Evolutionary conservation across 2,329 filamentous ascomycete genomes (phyloP).

Genomic region (Aureobasidium melanogenum): DNA sequence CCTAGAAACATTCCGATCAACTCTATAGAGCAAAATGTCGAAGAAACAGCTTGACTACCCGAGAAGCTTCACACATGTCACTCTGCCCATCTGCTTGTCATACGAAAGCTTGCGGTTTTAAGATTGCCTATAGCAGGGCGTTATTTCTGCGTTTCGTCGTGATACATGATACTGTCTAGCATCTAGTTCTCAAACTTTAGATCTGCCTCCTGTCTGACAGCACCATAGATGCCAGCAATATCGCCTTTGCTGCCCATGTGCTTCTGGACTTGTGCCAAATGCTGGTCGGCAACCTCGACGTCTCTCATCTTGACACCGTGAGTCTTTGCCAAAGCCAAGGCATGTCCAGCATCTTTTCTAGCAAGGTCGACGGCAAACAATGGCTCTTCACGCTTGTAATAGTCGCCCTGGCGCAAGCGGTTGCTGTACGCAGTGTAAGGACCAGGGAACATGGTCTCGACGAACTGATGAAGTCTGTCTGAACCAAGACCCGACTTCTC

Average conservation of each 20-base stretch:
- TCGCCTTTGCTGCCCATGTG: slow-evolving; percentile 64
- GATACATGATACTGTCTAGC: neutral
- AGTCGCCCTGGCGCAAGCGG: slow-evolving; percentile 67
- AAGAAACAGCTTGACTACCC: neutral
- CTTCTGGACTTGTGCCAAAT: slow-evolving; percentile 61
- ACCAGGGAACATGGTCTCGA: slow-evolving; percentile 66
- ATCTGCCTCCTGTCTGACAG: slow-evolving; percentile 63
- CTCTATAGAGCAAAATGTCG: neutral
- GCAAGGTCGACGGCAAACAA: slow-evolving; percentile 76
- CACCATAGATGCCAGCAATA: slow-evolving; percentile 75
- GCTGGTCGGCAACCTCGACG: slow-evolving; percentile 57
- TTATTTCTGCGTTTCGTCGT: neutral
- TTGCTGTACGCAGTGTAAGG: slow-evolving; percentile 66
- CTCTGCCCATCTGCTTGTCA: neutral
- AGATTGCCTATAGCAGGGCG: neutral
- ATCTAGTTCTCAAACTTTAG: slow-evolving; percentile 54
- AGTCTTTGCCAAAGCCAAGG: slow-evolving; percentile 54
- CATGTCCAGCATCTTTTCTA: slow-evolving; percentile 73
- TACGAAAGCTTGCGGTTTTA: neutral
- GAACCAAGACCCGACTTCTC: slow-evolving; percentile 72
- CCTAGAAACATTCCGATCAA: neutral
- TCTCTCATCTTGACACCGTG: slow-evolving; percentile 56
- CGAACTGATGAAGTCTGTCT: slow-evolving; percentile 59
- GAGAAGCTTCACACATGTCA: neutral
- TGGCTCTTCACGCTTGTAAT: slow-evolving; percentile 66